phyloP scores from a whole-genome alignment of 202 grass and related monocot species.

The Schoenoplectus triqueter region DNA sequence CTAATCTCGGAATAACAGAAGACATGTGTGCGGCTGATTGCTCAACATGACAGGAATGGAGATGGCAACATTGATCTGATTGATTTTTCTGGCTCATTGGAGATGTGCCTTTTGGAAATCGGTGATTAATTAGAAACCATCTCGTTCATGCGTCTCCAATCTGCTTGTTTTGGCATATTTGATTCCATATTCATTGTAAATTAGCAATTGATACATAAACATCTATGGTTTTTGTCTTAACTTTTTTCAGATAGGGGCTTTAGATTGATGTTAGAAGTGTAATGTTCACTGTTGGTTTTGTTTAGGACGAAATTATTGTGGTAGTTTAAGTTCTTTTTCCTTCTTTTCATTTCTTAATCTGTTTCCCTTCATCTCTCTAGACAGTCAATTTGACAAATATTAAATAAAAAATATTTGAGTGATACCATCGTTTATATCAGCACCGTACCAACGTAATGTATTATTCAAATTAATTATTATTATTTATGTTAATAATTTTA shows the following conservation, averaged over 20 bases:
- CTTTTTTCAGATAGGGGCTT: background rate
- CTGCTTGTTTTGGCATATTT: background rate
- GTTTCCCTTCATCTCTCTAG: too few species aligned
- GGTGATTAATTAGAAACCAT: constrained; percentile 8
- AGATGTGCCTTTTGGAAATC: constrained; percentile 26
- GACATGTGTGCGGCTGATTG: constrained; percentile 51
- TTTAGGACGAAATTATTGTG: too few species aligned
- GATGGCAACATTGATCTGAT: constrained; percentile 74
- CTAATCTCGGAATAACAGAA: constrained; percentile 45
- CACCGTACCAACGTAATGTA: too few species aligned
- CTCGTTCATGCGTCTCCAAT: background rate
- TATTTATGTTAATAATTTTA: too few species aligned
- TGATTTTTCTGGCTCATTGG: constrained; percentile 54
- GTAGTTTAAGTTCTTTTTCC: too few species aligned
- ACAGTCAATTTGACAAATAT: too few species aligned
- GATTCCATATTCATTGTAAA: background rate
- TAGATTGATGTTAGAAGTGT: background rate
- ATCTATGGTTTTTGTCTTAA: background rate
- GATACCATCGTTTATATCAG: too few species aligned
- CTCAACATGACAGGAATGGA: constrained; percentile 59
- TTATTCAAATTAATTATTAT: too few species aligned
- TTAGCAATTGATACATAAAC: background rate
- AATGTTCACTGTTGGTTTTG: too few species aligned
- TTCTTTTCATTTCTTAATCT: too few species aligned
- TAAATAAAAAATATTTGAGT: too few species aligned